phyloP scores from a whole-genome alignment of 2,329 filamentous ascomycete species.

The Fusarium nanum region DNA sequence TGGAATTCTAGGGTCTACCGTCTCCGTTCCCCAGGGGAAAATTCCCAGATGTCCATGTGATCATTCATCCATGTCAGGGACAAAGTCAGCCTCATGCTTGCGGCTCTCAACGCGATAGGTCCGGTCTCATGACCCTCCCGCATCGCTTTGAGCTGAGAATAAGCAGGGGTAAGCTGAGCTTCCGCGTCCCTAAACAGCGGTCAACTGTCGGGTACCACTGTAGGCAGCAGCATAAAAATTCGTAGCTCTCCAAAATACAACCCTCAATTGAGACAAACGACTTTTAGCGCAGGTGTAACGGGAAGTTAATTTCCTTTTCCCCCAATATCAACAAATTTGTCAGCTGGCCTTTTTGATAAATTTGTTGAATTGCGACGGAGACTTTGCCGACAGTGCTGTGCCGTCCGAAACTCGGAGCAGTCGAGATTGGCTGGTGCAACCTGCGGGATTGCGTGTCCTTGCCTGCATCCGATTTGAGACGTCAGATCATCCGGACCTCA shows the following conservation, averaged over 20 bases:
- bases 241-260: not conserved
- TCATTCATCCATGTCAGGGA: slow-evolving; percentile 27
- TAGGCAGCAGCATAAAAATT: slow-evolving; percentile 24
- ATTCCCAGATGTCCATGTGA: slow-evolving; percentile 23
- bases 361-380: not conserved
- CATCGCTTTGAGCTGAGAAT: slow-evolving; percentile 18
- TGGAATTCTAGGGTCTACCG: not conserved
- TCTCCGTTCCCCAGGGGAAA: not conserved
- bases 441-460: not conserved
- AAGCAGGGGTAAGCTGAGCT: slow-evolving; percentile 31
- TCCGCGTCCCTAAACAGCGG: slow-evolving; percentile 24
- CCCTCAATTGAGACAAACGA: not conserved
- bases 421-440: not conserved
- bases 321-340: not conserved
- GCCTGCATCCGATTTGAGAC: not conserved
- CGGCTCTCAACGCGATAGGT: slow-evolving; percentile 24
- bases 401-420: not conserved
- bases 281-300: not conserved
- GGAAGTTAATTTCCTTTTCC: not conserved
- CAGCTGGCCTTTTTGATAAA: not conserved
- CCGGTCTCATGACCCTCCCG: slow-evolving; percentile 11
- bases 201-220: slow-evolving; percentile 7
- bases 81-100: slow-evolving; percentile 31
- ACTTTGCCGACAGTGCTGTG: not conserved
- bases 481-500: slow-evolving; percentile 7